phyloP scores from a whole-genome alignment of 106 monocot species.

The Dioscorea zingiberensis region DNA sequence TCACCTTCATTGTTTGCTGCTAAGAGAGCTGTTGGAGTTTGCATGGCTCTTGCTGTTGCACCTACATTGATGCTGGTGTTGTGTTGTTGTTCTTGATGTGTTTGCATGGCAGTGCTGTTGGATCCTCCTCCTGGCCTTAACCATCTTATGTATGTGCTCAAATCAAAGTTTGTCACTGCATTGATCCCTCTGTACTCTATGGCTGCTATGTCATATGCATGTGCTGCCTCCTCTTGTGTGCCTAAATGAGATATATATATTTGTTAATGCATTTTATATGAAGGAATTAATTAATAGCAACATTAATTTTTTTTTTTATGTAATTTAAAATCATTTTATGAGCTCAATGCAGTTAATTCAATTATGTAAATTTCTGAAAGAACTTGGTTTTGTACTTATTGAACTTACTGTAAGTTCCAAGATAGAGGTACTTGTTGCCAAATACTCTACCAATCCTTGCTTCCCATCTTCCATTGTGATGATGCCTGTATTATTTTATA shows the following conservation, averaged over 20 bases:
- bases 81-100: not conserved
- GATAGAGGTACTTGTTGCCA: slow-evolving; percentile 72
- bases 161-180: no score
- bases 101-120: not conserved
- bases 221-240: no score
- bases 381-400: not conserved
- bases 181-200: no score
- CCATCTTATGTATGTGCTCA: slow-evolving; percentile 10
- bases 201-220: no score
- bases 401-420: slow-evolving; percentile 57
- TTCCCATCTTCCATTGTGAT: slow-evolving; percentile 75
- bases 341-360: no score
- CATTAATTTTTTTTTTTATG: no score
- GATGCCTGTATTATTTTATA: slow-evolving; percentile 35
- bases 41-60: not conserved
- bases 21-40: not conserved
- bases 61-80: not conserved
- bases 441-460: slow-evolving; percentile 62
- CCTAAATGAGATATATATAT: no score
- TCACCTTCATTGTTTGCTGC: no score
- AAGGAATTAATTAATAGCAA: no score
- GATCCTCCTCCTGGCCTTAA: slow-evolving; percentile 13
- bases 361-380: no score
- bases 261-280: no score
- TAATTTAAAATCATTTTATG: no score